A percentile compares a stretch with the other conserved stretches of the same genome.
These are phyloP conservation scores for Penicillium odoratum DNA, from an alignment of 495 filamentous ascomycete species.

Conservation along the genomic window DNA sequence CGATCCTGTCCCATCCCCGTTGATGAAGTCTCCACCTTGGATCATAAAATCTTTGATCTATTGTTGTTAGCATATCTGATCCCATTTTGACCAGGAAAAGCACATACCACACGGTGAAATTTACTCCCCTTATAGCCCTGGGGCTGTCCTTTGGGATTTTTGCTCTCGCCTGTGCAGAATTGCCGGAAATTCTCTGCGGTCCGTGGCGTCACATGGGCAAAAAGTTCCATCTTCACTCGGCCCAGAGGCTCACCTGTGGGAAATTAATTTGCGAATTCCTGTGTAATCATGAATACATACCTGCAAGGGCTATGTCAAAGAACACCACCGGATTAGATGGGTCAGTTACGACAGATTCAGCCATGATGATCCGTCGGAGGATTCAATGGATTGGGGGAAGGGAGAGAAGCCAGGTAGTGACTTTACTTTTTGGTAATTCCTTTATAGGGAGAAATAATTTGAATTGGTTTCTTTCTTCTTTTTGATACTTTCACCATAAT, in stretches of 20 bases:
- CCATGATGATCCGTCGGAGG: constrained; percentile 10
- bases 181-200: constrained; percentile 97
- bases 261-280: constrained; percentile 1
- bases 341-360: constrained; percentile 9
- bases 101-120: constrained; percentile 88
- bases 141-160: constrained; percentile 74
- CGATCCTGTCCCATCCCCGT: constrained; percentile 88
- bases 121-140: constrained; percentile 93
- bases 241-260: constrained; percentile 80
- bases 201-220: constrained; percentile 75
- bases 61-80: not conserved
- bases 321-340: constrained; percentile 70
- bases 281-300: constrained; percentile 41
- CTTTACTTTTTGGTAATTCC: not conserved
- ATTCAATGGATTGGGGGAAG: not conserved
- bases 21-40: constrained; percentile 95
- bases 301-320: constrained; percentile 90
- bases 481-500: too few species aligned
- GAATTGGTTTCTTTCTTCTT: too few species aligned
- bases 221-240: constrained; percentile 91
- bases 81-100: not conserved
- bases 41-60: constrained; percentile 97
- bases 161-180: constrained; percentile 93
- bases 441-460: not conserved
- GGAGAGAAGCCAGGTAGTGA: not conserved